These are phyloP conservation scores for Solanum pinnatisectum DNA, from an alignment of 257 asterid species.

Conservation along the genomic window DNA sequence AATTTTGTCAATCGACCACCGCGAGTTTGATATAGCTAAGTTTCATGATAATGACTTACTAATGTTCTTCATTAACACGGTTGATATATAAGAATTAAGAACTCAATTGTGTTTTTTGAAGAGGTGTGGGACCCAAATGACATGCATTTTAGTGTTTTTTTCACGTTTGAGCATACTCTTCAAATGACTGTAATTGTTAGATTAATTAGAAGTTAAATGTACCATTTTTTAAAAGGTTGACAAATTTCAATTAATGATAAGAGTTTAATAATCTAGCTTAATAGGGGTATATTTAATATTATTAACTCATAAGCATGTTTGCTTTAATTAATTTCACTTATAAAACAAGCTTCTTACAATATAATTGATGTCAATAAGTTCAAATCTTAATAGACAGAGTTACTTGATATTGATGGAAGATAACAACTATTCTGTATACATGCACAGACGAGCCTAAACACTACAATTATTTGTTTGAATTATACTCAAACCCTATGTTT, in stretches of 20 bases:
- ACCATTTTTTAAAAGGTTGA: background rate
- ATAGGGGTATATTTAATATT: background rate
- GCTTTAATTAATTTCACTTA: background rate
- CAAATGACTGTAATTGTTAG: background rate
- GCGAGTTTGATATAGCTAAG: background rate
- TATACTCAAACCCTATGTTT: background rate
- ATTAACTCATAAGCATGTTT: background rate
- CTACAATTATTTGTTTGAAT: background rate
- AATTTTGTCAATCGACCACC: no score
- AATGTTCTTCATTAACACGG: background rate
- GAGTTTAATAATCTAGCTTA: background rate
- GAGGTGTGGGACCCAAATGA: background rate
- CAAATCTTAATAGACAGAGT: background rate
- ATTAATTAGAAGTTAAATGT: no score
- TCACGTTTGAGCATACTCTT: background rate
- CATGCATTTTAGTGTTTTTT: background rate
- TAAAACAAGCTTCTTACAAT: background rate
- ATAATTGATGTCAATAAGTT: background rate
- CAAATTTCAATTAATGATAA: no score
- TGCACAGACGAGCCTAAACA: background rate
- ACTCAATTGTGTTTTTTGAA: background rate
- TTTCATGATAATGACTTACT: background rate
- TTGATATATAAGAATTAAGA: background rate
- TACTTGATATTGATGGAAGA: background rate
- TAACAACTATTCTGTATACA: background rate